These are phyloP conservation scores for Begonia masoniana DNA, from an alignment of 306 rosid species.

Conservation along the genomic window DNA sequence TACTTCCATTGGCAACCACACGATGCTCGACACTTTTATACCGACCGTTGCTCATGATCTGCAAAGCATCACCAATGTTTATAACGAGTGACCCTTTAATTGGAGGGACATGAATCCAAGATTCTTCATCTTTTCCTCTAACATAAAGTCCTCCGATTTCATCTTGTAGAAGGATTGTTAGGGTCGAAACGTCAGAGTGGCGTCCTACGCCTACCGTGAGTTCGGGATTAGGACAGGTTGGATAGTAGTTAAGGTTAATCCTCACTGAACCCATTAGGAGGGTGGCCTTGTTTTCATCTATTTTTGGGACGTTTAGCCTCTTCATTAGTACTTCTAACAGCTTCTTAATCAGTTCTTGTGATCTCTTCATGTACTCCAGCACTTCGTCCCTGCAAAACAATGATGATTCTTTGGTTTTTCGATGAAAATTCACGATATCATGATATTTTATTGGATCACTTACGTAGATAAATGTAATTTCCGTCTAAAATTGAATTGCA, in stretches of 20 bases:
- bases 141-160: constrained; percentile 44
- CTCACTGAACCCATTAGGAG: constrained; percentile 13
- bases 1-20: constrained; percentile 31
- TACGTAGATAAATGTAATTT: too few relatives aligned
- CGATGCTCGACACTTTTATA: constrained; percentile 50
- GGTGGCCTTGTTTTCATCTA: constrained; percentile 12
- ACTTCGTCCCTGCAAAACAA: constrained; percentile 11
- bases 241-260: constrained; percentile 45
- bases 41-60: constrained; percentile 45
- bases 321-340: constrained; percentile 26
- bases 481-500: too few relatives aligned
- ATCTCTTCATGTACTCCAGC: constrained; percentile 39
- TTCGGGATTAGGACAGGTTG: constrained; percentile 35
- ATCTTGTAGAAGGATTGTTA: constrained; percentile 48
- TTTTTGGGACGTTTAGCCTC: constrained; percentile 23
- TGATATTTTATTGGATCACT: too few relatives aligned
- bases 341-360: constrained; percentile 20
- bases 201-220: constrained; percentile 38
- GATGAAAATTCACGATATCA: too few relatives aligned
- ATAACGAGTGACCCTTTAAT: constrained; percentile 34
- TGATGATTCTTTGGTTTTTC: background rate
- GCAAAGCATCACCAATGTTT: constrained; percentile 28
- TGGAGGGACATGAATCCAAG: constrained; percentile 44
- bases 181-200: constrained; percentile 46
- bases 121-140: background rate